phyloP scores from a whole-genome alignment of 352 stramenopile species.

The Phytophthora vignae region DNA sequence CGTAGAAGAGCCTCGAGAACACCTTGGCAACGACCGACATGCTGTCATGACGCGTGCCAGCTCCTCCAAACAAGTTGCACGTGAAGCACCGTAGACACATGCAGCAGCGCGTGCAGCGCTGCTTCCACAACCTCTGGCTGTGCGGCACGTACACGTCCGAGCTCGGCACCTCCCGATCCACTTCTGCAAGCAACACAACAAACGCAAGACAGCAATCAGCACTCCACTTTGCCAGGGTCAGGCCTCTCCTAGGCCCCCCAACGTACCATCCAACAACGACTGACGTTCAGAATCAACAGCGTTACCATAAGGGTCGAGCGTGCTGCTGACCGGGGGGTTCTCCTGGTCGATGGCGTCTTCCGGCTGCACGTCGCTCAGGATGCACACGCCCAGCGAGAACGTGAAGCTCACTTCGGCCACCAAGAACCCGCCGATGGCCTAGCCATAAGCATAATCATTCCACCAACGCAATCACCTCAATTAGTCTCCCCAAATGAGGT shows the following conservation, averaged over 20 bases:
- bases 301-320: conserved; percentile 72
- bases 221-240: neutral
- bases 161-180: conserved; percentile 66
- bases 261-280: conserved; percentile 80
- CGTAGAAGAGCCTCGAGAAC: conserved; percentile 87
- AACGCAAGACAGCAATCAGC: conserved; percentile 10
- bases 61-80: conserved; percentile 88
- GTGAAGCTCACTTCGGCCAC: conserved; percentile 81
- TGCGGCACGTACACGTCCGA: conserved; percentile 88
- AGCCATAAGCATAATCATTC: conserved; percentile 14
- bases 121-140: conserved; percentile 73
- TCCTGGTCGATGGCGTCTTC: conserved; percentile 44
- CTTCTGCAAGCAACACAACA: conserved; percentile 42
- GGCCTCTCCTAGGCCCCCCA: conserved; percentile 4
- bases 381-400: conserved; percentile 72
- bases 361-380: conserved; percentile 53
- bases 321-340: conserved; percentile 23
- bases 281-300: conserved; percentile 75
- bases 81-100: conserved; percentile 86
- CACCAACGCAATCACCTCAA: conserved; percentile 14
- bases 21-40: conserved; percentile 91
- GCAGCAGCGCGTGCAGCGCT: conserved; percentile 79
- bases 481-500: conserved; percentile 8
- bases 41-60: conserved; percentile 85
- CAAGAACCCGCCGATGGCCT: conserved; percentile 66